phyloP scores from a whole-genome alignment of 1,139 yeast species.

The Suhomyces bribrorum region DNA sequence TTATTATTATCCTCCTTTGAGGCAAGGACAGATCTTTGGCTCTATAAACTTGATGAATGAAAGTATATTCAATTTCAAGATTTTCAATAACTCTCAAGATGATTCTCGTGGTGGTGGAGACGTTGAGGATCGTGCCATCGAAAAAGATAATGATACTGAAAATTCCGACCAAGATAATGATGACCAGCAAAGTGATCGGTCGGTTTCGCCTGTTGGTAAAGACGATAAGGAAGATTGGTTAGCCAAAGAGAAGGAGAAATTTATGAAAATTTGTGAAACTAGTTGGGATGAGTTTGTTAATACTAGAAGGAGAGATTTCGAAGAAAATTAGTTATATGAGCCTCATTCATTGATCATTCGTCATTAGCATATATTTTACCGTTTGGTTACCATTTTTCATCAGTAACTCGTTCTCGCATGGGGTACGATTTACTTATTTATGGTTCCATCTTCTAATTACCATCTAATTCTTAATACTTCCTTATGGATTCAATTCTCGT shows the following conservation, averaged over 20 bases:
- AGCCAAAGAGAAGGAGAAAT: slow-evolving; percentile 44
- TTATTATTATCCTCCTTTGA: slow-evolving; percentile 6
- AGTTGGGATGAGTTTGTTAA: slow-evolving; percentile 53
- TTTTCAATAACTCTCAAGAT: slow-evolving; percentile 25
- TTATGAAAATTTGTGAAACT: slow-evolving; percentile 53
- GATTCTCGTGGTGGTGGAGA: slow-evolving; percentile 16
- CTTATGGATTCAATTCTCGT: slow-evolving; percentile 8
- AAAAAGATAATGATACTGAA: slow-evolving; percentile 7
- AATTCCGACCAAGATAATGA: slow-evolving; percentile 3
- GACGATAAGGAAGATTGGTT: slow-evolving; percentile 18
- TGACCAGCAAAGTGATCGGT: slow-evolving; percentile 3
- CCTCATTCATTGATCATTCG: no score
- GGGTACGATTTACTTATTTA: background rate
- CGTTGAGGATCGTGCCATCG: slow-evolving; percentile 13
- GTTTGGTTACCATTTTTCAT: no score
- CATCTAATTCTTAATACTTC: slow-evolving; percentile 6
- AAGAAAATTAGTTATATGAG: no score
- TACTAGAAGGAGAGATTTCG: slow-evolving; percentile 10
- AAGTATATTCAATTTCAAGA: slow-evolving; percentile 43
- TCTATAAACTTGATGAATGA: slow-evolving; percentile 47
- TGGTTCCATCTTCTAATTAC: background rate
- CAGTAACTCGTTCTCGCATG: background rate
- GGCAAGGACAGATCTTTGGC: slow-evolving; percentile 41
- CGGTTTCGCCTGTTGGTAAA: slow-evolving; percentile 8
- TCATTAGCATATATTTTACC: background rate